Evolutionary conservation across 306 rosid genomes (phyloP).

Genomic region (Delonix regia): DNA sequence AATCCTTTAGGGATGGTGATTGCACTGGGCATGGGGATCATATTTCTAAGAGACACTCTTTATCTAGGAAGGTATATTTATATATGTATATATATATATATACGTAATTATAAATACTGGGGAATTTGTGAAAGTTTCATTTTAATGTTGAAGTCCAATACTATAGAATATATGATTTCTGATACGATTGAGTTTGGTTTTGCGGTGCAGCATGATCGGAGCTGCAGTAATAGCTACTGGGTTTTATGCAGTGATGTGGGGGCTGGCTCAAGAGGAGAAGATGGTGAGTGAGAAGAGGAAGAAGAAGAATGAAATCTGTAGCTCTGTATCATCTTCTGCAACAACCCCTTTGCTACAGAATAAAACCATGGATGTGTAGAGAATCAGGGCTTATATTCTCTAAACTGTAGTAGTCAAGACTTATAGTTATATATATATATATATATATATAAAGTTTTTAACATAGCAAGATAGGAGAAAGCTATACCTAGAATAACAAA

Average conservation of each 20-base stretch:
- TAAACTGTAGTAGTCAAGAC: not conserved
- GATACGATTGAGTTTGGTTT: not conserved
- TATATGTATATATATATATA: no score
- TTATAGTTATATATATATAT: no score
- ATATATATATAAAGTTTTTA: no score
- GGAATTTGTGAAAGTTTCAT: not conserved
- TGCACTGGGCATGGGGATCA: conserved; percentile 53
- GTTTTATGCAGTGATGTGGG: conserved; percentile 63
- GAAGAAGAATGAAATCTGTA: not conserved
- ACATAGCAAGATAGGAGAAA: no score
- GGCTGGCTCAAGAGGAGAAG: conserved; percentile 40
- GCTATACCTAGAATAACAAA: no score
- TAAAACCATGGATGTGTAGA: conserved; percentile 24
- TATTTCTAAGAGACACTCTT: conserved; percentile 53
- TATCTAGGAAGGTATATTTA: conserved; percentile 51
- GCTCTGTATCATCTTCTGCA: conserved; percentile 21
- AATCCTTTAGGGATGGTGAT: conserved; percentile 51
- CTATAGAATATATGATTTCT: not conserved
- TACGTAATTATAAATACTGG: not conserved
- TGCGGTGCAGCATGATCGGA: conserved; percentile 49
- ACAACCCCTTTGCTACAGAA: conserved; percentile 36
- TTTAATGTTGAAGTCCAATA: not conserved
- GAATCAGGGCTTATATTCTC: not conserved
- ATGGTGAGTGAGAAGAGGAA: not conserved
- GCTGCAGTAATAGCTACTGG: conserved; percentile 44